These are phyloP conservation scores for Trypanosoma caninum DNA, from an alignment of 208 protist genomes.

Conservation along the genomic window DNA sequence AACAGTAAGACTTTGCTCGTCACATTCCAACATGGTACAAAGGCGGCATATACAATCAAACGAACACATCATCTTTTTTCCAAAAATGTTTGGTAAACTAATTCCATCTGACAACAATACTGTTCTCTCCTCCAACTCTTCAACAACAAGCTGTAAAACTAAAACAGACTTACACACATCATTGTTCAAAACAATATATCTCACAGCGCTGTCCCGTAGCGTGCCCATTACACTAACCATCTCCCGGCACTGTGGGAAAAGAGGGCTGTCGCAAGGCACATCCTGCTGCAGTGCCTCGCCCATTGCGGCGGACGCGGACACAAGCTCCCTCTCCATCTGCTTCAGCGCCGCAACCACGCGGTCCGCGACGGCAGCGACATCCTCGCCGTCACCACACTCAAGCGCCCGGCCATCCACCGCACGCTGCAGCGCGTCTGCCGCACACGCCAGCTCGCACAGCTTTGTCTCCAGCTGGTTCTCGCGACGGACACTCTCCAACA, in stretches of 20 bases:
- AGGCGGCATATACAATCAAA: background rate
- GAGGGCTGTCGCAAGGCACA: background rate
- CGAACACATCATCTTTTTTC: background rate
- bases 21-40: constrained; percentile 11
- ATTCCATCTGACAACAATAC: background rate
- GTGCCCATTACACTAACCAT: constrained; percentile 4
- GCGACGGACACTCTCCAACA: constrained; percentile 6
- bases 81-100: background rate
- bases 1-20: background rate
- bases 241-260: constrained; percentile 17
- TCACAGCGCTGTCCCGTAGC: constrained; percentile 1
- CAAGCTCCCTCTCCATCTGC: background rate
- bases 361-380: background rate
- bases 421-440: constrained; percentile 7
- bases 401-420: background rate
- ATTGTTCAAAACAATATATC: no score
- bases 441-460: constrained; percentile 10
- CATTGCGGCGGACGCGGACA: constrained; percentile 4
- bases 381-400: background rate
- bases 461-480: constrained; percentile 7
- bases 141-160: background rate
- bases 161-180: background rate
- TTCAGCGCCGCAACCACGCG: constrained; percentile 13
- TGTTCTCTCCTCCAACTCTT: constrained; percentile 10
- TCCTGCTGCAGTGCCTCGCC: constrained; percentile 1